Base-by-base conservation (phyloP, 2,329 filamentous ascomycete species). In the Xylariomycetidae sp. region DNA sequence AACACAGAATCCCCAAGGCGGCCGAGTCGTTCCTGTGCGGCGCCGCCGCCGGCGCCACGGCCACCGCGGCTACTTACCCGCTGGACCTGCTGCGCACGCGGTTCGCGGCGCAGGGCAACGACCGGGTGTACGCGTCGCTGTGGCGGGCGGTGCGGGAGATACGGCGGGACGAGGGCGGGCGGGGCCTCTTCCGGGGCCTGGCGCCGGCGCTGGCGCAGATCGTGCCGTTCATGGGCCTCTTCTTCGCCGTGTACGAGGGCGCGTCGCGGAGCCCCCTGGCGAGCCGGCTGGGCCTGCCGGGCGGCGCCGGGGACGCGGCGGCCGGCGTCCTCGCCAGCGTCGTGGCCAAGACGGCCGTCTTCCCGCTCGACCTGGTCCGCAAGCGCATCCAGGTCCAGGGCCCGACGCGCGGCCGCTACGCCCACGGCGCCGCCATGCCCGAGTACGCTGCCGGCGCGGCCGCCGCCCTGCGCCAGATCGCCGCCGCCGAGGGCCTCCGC, bases 301-400 rank as follows among this genome's bases (percentile, higher is more conserved):
- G 83, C 57, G 86, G 88, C 14, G 82, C 81, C 12, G 84, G 84
- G 2, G 88, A 97, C 59, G 92, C 90, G 0, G 74, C 81, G 1
- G 86, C 90, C 1, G 92, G 92, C 5, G 70, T 92, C 4, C 43
- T 85, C 2, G 88, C 88, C 1, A 89, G 86, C 42, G 67, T 95
- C 3, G 49, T 87, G 15, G 82, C 88, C 27, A 98, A 98, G 66
- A 94, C 88, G 19, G 79, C 77, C 2, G 87, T 96, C 9, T 98
- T 97, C 49, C 92, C 92, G 12, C 70, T 98, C 16, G 92, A 98
- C 57, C 78, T 95, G 17, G 87, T 96, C 22, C 71, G 92, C 45
- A 98, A 97, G 67, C 73, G 92, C 29, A 73, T 98, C 46, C 92
- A 98, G 63, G 88, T 98, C 4, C 92, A 98, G 59, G 92, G 92